These are phyloP conservation scores for Dothideomycetes sp. DNA, from an alignment of 2,329 filamentous ascomycete genomes.

Conservation along the genomic window DNA sequence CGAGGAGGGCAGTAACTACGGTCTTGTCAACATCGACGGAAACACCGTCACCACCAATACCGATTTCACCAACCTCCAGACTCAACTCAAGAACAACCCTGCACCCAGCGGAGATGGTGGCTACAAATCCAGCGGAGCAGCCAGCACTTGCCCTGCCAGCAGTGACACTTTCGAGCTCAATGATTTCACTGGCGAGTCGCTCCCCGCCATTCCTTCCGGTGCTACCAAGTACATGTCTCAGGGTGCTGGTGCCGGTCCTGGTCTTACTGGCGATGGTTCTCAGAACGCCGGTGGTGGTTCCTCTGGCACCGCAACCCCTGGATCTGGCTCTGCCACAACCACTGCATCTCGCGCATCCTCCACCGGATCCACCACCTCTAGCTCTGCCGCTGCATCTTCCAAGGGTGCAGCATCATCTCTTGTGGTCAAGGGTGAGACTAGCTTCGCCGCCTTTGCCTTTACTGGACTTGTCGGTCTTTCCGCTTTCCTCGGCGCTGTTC, in stretches of 20 bases:
- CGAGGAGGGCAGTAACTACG: slow-evolving; percentile 66
- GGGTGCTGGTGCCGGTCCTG: slow-evolving; percentile 46
- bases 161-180: slow-evolving; percentile 46
- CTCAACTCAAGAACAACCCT: slow-evolving; percentile 37
- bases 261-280: slow-evolving; percentile 44
- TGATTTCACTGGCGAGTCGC: slow-evolving; percentile 30
- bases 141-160: slow-evolving; percentile 43
- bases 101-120: slow-evolving; percentile 47
- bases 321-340: slow-evolving; percentile 35
- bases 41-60: slow-evolving; percentile 43
- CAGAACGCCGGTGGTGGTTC: slow-evolving; percentile 43
- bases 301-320: slow-evolving; percentile 37
- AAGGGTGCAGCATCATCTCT: slow-evolving; percentile 17
- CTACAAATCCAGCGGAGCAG: slow-evolving; percentile 43
- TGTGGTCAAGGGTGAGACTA: slow-evolving; percentile 32
- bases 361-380: slow-evolving; percentile 14
- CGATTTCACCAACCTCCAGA: slow-evolving; percentile 52
- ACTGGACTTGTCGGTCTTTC: slow-evolving; percentile 40
- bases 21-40: slow-evolving; percentile 59
- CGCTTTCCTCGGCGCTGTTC: slow-evolving; percentile 41
- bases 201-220: slow-evolving; percentile 46
- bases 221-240: slow-evolving; percentile 46
- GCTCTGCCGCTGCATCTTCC: background rate
- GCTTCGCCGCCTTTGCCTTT: slow-evolving; percentile 40
- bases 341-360: slow-evolving; percentile 18